Base-by-base conservation (phyloP, 305 asterid genomes). In the Fraxinus dipetala region DNA sequence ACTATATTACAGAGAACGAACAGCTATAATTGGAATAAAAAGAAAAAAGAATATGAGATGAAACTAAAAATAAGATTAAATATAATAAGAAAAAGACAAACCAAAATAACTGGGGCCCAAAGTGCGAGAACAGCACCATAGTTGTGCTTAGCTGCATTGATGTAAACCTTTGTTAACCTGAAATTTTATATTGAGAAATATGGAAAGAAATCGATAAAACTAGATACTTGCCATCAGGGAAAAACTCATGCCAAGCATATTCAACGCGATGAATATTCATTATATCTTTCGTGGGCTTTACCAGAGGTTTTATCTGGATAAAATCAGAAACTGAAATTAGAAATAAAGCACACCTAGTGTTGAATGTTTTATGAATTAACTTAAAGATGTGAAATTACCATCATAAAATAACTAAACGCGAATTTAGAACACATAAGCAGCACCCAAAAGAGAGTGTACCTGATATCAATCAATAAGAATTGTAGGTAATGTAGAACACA, bases 161-260 rank as follows among this genome's bases (percentile, higher is more conserved):
- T 61, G 82, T 72, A 83, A 87, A 80, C 79, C 75, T 82, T 34
- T 81, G 70, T 82, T 59, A 80, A 85, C 79, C 85, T 79, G 72
- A 84, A 79, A 75, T 48, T 82, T 83, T 35, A 72, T 32, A 78
- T 32, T 51, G 74, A 80, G 78, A 84, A 80, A 40, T 73, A 67
- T 48, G 61, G 34, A 54, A 65, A 80, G 80, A 67, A 79, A 65
- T 80, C 26, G 40, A 45, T 73, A 45, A 26, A 80, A 79, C 75
- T 32, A 40, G 74, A 75, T 74, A 85, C 83, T 76, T 90, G 93
- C 99, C 98, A 82, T 92, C 26, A 30, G 99, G 99, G 85, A 96
- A 92, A 84, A 95, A 89, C 87, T 96, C 98, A 31, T 96, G 99
- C 99, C 99, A 96, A 87, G 93, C 89, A 89, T 93, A 96, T 48